These are phyloP conservation scores for Cryptosporidium baileyi DNA, from an alignment of 169 alveolate species.

Conservation along the genomic window DNA sequence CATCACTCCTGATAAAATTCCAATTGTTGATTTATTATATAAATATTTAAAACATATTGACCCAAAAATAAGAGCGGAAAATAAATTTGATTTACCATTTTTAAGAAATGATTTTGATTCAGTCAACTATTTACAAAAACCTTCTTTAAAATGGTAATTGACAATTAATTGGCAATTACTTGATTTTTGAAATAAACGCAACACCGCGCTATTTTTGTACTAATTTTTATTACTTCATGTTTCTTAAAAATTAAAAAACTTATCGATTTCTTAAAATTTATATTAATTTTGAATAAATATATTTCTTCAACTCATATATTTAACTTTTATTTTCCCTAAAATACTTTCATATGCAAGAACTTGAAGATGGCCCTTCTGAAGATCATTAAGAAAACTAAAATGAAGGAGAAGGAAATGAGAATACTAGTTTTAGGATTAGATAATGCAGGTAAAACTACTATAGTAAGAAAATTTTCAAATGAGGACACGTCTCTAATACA, in stretches of 20 bases:
- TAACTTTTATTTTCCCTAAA: neutral
- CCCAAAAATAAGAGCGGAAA: neutral
- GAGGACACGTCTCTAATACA: slow-evolving; percentile 89
- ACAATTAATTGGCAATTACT: too few relatives aligned
- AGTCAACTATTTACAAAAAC: neutral
- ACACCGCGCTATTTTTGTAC: too few relatives aligned
- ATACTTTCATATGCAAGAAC: neutral
- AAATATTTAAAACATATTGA: slow-evolving; percentile 30
- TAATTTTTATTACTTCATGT: too few relatives aligned
- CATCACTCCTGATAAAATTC: slow-evolving; percentile 6
- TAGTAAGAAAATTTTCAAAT: slow-evolving; percentile 90
- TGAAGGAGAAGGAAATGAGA: slow-evolving; percentile 91
- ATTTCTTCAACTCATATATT: neutral
- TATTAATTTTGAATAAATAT: neutral
- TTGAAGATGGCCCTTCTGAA: slow-evolving; percentile 89
- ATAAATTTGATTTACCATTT: neutral
- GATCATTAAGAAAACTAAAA: slow-evolving; percentile 90
- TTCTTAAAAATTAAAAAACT: too few relatives aligned
- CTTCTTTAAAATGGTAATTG: slow-evolving; percentile 51
- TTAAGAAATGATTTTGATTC: slow-evolving; percentile 33
- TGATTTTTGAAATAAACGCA: too few relatives aligned
- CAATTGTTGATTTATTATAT: slow-evolving; percentile 17
- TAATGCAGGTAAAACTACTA: slow-evolving; percentile 97
- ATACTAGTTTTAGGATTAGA: slow-evolving; percentile 94
- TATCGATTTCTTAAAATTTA: neutral